Conservation (phyloP, 192 early-diverging fungal genomes). For the Rhizoclosmatium globosum region DNA sequence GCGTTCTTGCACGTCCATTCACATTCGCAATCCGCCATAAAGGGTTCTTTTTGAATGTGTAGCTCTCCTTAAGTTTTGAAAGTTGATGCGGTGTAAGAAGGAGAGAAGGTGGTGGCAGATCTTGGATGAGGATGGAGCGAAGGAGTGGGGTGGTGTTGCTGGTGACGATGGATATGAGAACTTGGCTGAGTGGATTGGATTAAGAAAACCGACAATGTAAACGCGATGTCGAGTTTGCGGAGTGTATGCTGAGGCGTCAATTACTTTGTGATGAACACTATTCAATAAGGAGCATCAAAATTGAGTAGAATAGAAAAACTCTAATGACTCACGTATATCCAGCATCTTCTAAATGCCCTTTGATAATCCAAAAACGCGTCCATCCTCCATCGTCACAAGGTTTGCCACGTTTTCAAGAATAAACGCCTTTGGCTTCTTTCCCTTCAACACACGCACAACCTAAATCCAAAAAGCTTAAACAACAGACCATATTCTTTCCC, state of each 20-base stretch:
- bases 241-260: conserved; percentile 15
- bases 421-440: conserved; percentile 26
- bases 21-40: conserved; percentile 11
- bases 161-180: conserved; percentile 10
- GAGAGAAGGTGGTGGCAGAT: neutral
- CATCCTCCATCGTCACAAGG: conserved; percentile 24
- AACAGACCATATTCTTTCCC: neutral
- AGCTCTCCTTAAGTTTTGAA: neutral
- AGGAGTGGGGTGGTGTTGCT: neutral
- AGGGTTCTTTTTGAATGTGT: conserved; percentile 22
- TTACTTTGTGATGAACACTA: conserved; percentile 15
- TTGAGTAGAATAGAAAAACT: neutral
- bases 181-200: neutral
- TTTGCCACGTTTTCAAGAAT: conserved; percentile 24
- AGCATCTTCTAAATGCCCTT: neutral
- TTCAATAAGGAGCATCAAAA: neutral
- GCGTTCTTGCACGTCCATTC: neutral
- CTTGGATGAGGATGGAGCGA: neutral
- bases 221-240: conserved; percentile 31
- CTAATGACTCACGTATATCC: neutral
- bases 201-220: conserved; percentile 18
- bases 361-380: conserved; percentile 18
- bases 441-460: conserved; percentile 25
- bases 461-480: neutral
- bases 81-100: conserved; percentile 16